Conservation (phyloP, 257 asterid genomes). For the Paulownia fortunei region DNA sequence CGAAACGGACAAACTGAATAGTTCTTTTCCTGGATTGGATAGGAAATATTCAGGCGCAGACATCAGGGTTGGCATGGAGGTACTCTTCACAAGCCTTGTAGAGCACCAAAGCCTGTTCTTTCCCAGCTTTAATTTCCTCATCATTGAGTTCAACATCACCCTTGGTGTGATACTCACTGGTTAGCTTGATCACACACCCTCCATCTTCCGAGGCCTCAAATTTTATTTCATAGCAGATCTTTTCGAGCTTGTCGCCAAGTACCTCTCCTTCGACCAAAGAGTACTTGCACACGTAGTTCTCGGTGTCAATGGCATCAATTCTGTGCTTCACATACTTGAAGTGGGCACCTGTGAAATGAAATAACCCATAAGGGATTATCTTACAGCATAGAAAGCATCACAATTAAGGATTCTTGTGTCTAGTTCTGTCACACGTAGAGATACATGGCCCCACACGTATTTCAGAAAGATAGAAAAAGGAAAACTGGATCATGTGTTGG, state of each 20-base stretch:
- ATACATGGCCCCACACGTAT: too few species aligned
- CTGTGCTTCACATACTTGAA: slow-evolving; percentile 31
- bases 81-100: slow-evolving; percentile 42
- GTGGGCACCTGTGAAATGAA: slow-evolving; percentile 16
- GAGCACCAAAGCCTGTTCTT: slow-evolving; percentile 2
- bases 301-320: slow-evolving; percentile 33
- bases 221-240: slow-evolving; percentile 33
- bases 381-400: too few species aligned
- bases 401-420: too few species aligned
- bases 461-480: too few species aligned
- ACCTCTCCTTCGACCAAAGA: slow-evolving; percentile 34
- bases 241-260: slow-evolving; percentile 39
- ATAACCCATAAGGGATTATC: background rate
- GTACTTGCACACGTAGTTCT: slow-evolving; percentile 30
- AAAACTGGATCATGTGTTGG: too few species aligned
- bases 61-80: slow-evolving; percentile 36
- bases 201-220: slow-evolving; percentile 36
- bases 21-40: too few species aligned
- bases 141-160: slow-evolving; percentile 24
- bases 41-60: slow-evolving; percentile 30
- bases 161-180: slow-evolving; percentile 38
- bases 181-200: slow-evolving; percentile 37
- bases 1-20: background rate
- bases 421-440: too few species aligned
- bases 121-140: slow-evolving; percentile 16